Evolutionary conservation across 495 filamentous ascomycete genomes (phyloP).

Genomic region (Aspergillus wentii): DNA sequence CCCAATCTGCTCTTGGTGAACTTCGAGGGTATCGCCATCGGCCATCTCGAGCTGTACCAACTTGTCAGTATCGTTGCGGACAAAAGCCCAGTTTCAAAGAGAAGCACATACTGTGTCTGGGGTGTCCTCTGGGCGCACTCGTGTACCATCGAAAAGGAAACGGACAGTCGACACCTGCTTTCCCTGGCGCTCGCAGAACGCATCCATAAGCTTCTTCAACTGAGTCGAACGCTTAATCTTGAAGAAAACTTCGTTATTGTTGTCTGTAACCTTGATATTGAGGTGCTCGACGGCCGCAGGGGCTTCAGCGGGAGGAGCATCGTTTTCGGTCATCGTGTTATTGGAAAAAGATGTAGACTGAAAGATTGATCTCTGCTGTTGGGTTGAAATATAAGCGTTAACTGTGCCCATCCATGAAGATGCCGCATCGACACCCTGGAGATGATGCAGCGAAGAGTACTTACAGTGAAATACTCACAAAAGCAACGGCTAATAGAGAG

Average conservation of each 20-base stretch:
- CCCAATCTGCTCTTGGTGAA: slow-evolving; percentile 98
- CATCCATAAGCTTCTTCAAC: slow-evolving; percentile 97
- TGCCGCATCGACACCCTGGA: background rate
- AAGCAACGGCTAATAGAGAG: slow-evolving; percentile 1
- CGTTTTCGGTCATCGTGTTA: slow-evolving; percentile 44
- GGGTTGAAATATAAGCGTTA: too few relatives aligned
- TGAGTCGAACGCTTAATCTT: slow-evolving; percentile 98
- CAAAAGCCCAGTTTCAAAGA: background rate
- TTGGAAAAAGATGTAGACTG: background rate
- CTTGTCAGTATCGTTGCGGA: background rate
- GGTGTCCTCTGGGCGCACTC: slow-evolving; percentile 83
- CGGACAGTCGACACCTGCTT: slow-evolving; percentile 80
- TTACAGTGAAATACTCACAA: too few relatives aligned
- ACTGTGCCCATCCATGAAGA: too few relatives aligned
- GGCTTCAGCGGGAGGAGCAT: slow-evolving; percentile 39
- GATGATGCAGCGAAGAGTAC: background rate
- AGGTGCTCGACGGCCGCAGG: slow-evolving; percentile 73
- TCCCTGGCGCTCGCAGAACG: slow-evolving; percentile 95
- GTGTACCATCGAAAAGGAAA: slow-evolving; percentile 92
- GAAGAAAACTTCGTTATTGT: slow-evolving; percentile 99
- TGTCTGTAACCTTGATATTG: slow-evolving; percentile 99
- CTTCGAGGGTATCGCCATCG: slow-evolving; percentile 94
- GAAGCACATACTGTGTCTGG: slow-evolving; percentile 78
- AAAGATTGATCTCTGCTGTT: too few relatives aligned
- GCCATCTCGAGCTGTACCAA: slow-evolving; percentile 80